Evolutionary conservation across 805 yeast species (phyloP).

Genomic region (Saturnispora mendoncae): DNA sequence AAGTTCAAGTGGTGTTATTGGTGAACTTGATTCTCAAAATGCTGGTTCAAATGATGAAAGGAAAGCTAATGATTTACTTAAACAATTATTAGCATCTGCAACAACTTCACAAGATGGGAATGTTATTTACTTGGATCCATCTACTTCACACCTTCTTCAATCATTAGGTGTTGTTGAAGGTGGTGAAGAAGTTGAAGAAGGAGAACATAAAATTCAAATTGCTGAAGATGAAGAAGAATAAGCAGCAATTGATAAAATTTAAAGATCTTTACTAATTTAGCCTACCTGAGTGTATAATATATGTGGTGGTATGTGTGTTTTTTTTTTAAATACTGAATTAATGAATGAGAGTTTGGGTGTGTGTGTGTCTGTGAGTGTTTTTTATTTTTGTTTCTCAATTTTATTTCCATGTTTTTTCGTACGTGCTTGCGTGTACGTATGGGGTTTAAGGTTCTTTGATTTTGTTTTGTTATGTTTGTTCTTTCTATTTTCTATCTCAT

Average conservation of each 20-base stretch:
- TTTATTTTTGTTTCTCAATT: too few species aligned
- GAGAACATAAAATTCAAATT: constrained; percentile 11
- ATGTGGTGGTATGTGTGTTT: background rate
- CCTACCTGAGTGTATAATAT: background rate
- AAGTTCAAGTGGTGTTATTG: constrained; percentile 18
- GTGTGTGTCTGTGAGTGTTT: too few species aligned
- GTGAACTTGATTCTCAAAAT: background rate
- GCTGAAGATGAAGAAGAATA: constrained; percentile 17
- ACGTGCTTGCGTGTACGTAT: too few species aligned
- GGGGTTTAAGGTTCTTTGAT: too few species aligned
- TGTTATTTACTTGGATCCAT: constrained; percentile 55
- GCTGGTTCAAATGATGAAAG: constrained; percentile 9
- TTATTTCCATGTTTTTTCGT: too few species aligned
- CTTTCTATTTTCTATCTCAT: too few species aligned
- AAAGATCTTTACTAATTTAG: background rate
- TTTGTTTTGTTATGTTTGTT: too few species aligned
- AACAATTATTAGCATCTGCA: constrained; percentile 31
- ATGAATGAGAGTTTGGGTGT: background rate
- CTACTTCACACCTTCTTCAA: constrained; percentile 56
- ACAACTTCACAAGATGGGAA: constrained; percentile 53
- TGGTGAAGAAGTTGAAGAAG: constrained; percentile 25
- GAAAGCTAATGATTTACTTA: constrained; percentile 24
- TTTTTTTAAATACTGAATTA: background rate
- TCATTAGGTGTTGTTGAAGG: constrained; percentile 35
- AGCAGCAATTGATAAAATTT: background rate